These are phyloP conservation scores for Suhomyces bokatorum DNA, from an alignment of 1,139 yeast genomes.

Conservation along the genomic window DNA sequence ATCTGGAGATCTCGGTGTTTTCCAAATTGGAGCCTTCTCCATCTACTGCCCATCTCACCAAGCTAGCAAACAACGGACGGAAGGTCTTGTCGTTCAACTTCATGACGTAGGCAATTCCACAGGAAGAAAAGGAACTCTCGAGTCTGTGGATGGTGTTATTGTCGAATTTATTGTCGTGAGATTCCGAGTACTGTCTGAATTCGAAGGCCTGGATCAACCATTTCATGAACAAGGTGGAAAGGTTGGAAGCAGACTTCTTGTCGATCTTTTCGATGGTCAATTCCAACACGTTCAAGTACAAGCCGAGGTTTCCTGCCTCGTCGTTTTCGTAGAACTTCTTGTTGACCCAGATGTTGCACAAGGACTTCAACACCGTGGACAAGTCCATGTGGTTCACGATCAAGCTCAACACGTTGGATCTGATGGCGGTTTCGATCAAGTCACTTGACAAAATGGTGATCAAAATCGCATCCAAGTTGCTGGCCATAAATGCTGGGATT, in stretches of 20 bases:
- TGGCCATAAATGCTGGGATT: constrained; percentile 81
- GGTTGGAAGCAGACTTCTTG: constrained; percentile 70
- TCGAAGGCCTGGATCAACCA: constrained; percentile 75
- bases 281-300: constrained; percentile 68
- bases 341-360: constrained; percentile 60
- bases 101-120: constrained; percentile 78
- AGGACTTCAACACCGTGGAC: constrained; percentile 58
- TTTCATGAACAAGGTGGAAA: constrained; percentile 68
- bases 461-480: constrained; percentile 65
- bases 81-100: constrained; percentile 91
- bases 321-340: constrained; percentile 35
- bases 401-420: constrained; percentile 65
- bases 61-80: constrained; percentile 84
- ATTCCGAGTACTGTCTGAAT: constrained; percentile 51
- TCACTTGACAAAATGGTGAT: constrained; percentile 57
- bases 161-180: constrained; percentile 48
- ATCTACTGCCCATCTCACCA: constrained; percentile 91
- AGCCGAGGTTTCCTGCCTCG: constrained; percentile 61
- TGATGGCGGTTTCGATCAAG: constrained; percentile 56
- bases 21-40: constrained; percentile 64
- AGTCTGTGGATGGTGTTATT: constrained; percentile 76
- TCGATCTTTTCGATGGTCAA: constrained; percentile 64
- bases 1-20: constrained; percentile 53
- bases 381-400: constrained; percentile 70
- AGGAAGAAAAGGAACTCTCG: constrained; percentile 71